phyloP scores from a whole-genome alignment of 169 alveolate species.

The Eimeria zaria region DNA sequence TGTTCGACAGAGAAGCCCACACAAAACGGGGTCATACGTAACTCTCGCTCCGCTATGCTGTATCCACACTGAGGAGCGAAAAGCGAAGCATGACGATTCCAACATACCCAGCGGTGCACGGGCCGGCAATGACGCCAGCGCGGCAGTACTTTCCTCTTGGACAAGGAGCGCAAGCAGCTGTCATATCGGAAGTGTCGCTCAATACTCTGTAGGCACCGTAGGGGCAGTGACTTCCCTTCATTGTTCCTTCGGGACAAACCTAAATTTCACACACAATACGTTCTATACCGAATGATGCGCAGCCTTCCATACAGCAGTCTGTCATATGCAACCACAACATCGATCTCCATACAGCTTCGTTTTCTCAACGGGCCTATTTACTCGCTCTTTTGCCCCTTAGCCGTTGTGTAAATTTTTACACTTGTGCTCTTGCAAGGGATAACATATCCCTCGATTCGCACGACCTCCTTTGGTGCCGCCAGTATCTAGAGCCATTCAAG shows the following conservation, averaged over 20 bases:
- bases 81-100: not conserved
- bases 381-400: not conserved
- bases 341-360: too few species aligned
- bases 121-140: conserved; percentile 40
- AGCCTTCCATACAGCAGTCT: not conserved
- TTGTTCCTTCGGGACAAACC: conserved; percentile 66
- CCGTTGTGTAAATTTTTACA: too few species aligned
- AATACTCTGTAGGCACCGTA: conserved; percentile 15
- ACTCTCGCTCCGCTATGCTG: not conserved
- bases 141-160: conserved; percentile 66
- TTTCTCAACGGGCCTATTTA: not conserved
- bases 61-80: not conserved
- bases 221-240: conserved; percentile 60
- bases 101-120: conserved; percentile 50
- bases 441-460: not conserved
- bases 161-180: conserved; percentile 42
- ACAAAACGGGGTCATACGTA: not conserved
- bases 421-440: too few species aligned
- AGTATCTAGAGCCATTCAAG: not conserved
- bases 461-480: not conserved
- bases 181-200: not conserved
- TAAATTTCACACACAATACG: not conserved
- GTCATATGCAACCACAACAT: not conserved
- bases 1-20: not conserved
- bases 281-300: not conserved